Evolutionary conservation across 148 eudicot genomes (phyloP).

Genomic region (Bassia scoparia): DNA sequence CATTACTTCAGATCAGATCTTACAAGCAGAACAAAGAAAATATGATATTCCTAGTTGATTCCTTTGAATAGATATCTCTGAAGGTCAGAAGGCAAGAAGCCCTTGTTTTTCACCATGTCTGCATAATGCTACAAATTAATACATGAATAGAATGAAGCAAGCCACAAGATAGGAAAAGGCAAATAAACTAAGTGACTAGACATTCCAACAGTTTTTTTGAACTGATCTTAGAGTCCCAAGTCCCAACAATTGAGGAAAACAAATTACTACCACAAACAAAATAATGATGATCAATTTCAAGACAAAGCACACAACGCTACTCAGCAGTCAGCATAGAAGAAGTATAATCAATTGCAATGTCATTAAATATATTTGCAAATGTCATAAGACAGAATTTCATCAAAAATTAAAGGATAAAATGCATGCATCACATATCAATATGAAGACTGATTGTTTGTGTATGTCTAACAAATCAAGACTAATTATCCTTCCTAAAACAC

Average conservation of each 20-base stretch:
- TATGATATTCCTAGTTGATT: constrained; percentile 65
- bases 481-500: neutral
- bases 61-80: constrained; percentile 72
- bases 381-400: too few species aligned
- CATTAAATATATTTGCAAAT: too few species aligned
- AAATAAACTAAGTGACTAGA: neutral
- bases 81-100: constrained; percentile 81
- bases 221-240: neutral
- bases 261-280: neutral
- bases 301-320: neutral
- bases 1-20: constrained; percentile 47
- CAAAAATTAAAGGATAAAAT: too few species aligned
- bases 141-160: neutral
- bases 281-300: neutral
- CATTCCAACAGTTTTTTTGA: neutral
- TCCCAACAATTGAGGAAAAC: neutral
- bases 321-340: too few species aligned
- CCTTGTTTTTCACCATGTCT: constrained; percentile 94
- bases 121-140: constrained; percentile 23
- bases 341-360: too few species aligned
- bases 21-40: constrained; percentile 71
- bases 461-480: neutral
- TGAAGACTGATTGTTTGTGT: too few species aligned
- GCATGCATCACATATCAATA: too few species aligned
- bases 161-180: neutral